Evolutionary conservation across 495 filamentous ascomycete species (phyloP).

Genomic region (Penicillium steckii): DNA sequence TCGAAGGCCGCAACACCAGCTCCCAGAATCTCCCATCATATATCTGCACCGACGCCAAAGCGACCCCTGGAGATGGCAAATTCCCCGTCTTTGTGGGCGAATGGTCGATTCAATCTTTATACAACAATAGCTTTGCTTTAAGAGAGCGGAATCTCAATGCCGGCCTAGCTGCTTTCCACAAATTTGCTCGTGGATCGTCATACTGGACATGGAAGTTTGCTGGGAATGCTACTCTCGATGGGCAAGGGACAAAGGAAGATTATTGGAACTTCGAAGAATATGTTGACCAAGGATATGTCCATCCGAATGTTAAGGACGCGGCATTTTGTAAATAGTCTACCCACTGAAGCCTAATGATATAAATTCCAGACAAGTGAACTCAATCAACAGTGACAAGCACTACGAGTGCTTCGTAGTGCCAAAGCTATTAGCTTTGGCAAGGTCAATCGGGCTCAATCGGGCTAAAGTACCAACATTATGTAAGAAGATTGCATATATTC

Average conservation of each 20-base stretch:
- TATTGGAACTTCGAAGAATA: conserved; percentile 25
- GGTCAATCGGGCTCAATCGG: too few relatives aligned
- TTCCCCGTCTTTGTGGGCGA: conserved; percentile 34
- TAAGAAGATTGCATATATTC: background rate
- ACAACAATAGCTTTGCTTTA: conserved; percentile 22
- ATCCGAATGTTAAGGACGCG: background rate
- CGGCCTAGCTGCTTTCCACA: conserved; percentile 15
- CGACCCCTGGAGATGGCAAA: conserved; percentile 21
- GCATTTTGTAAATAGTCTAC: background rate
- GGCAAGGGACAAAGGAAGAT: conserved; percentile 19
- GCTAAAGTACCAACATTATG: background rate
- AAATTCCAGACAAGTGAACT: background rate
- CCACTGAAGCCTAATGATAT: too few relatives aligned
- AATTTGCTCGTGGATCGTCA: conserved; percentile 16
- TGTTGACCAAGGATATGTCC: conserved; percentile 13
- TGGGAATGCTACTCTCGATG: conserved; percentile 18
- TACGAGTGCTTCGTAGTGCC: too few relatives aligned
- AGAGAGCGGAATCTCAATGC: conserved; percentile 20
- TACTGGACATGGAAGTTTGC: conserved; percentile 27
- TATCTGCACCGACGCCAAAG: conserved; percentile 20
- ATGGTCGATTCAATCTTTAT: conserved; percentile 27
- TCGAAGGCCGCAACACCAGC: conserved; percentile 22
- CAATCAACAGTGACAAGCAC: too few relatives aligned
- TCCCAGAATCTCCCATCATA: conserved; percentile 21
- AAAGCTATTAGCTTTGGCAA: too few relatives aligned